Conservation (phyloP, 1,284 basidiomycete genomes). For the Quambalaria eucalypti region DNA sequence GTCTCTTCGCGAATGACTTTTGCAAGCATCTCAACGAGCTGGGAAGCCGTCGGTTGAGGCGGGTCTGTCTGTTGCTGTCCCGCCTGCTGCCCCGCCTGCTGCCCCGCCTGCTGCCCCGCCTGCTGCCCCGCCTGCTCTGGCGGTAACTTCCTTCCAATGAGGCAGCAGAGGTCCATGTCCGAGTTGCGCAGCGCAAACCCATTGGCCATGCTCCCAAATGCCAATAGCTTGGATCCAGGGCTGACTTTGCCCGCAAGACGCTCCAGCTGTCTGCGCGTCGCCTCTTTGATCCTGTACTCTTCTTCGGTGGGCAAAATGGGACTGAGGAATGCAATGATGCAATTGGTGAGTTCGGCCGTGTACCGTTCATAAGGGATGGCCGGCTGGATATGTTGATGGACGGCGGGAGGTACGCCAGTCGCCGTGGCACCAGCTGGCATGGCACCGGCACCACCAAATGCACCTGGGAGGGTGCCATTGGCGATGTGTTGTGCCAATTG, state of each 20-base stretch:
- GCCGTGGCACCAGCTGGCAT: too few relatives aligned
- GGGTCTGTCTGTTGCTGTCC: too few relatives aligned
- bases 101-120: neutral
- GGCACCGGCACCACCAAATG: neutral
- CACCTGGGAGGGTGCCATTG: neutral
- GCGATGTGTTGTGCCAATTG: neutral
- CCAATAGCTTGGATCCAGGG: conserved; percentile 77
- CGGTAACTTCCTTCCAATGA: conserved; percentile 54
- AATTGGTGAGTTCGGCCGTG: conserved; percentile 39
- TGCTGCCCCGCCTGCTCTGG: conserved; percentile 1
- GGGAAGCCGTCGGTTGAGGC: conserved; percentile 60
- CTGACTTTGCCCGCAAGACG: conserved; percentile 87
- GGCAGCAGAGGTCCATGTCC: conserved; percentile 96
- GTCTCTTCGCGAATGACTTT: conserved; percentile 74
- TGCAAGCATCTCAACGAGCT: conserved; percentile 87
- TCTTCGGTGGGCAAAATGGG: conserved; percentile 45
- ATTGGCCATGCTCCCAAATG: conserved; percentile 82
- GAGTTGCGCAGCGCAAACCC: conserved; percentile 89
- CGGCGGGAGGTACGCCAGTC: too few relatives aligned
- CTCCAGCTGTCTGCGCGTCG: conserved; percentile 86
- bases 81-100: neutral
- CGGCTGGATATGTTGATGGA: neutral
- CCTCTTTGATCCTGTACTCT: conserved; percentile 62
- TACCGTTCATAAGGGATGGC: conserved; percentile 29
- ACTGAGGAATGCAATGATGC: conserved; percentile 40